Evolutionary conservation across 2,329 filamentous ascomycete genomes (phyloP), one percentile per base, ranked within the genome.

Genomic region (Sporothrix schenckii): DNA sequence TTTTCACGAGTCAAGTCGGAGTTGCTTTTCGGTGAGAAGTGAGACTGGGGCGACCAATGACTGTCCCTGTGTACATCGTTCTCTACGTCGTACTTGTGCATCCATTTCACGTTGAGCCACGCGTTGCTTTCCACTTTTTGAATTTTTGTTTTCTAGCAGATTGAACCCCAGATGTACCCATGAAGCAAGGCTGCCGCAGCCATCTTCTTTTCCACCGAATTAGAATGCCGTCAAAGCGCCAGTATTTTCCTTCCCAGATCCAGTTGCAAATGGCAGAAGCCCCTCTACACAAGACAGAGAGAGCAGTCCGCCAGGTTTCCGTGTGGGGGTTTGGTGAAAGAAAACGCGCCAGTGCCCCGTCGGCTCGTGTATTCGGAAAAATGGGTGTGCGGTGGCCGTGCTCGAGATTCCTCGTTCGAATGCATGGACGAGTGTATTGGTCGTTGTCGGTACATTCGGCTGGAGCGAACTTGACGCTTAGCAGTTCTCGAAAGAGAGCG

Each of bases 41-140:
- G 24, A 1, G 10, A 44, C 1, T n/a, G 41, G 41, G 41, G 9
- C 41, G 41, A 10, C 9, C 2, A 10, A 44, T 6, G 9, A 11
- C 41, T 10, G 41, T 44, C 14, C 14, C 11, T 16, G 10, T 4
- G 41, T 44, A 44, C 11, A 13, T 44, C 41, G 41, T 13, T 34
- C 34, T 34, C 34, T 34, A 34, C 34, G 34, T 34, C 34, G 41
- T 49, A 49, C 4, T 2, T 19, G 47, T 49, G 7, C 47, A n/a
- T 14, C 16, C 41, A 19, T 41, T 10, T 61, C 58, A 61, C 58
- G n/a, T 13, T 16, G 5, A 61, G 4, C 1, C 9, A 3, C 1
- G 13, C 30, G 19, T 56, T 58, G 41, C 39, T 69, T 72, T 70
- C 66, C 66, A 72, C 71, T 69, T 71, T 72, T 71, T 71, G 34